These are phyloP conservation scores for Thielaviopsis euricoi DNA, from an alignment of 2,329 filamentous ascomycete genomes.

Conservation along the genomic window DNA sequence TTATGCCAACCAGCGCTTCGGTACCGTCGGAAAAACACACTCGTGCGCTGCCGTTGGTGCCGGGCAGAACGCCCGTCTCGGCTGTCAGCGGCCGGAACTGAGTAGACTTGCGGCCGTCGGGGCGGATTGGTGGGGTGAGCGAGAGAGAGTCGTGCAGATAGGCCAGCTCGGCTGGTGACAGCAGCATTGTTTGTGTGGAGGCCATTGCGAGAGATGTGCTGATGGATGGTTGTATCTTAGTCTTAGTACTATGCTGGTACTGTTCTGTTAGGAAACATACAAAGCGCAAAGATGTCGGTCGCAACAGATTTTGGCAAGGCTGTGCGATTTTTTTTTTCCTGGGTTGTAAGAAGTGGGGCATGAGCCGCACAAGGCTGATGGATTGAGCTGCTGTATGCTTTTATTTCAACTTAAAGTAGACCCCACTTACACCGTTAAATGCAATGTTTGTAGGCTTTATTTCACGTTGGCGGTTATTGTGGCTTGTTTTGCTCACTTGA, in stretches of 20 bases:
- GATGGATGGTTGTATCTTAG: neutral
- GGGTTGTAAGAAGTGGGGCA: constrained; percentile 4
- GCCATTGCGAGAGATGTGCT: constrained; percentile 32
- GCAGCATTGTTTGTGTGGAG: constrained; percentile 47
- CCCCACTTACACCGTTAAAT: no score
- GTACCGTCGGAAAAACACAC: constrained; percentile 92
- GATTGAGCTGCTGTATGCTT: neutral
- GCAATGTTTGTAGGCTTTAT: no score
- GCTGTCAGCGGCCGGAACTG: constrained; percentile 86
- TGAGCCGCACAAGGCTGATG: constrained; percentile 2
- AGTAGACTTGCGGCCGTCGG: constrained; percentile 64
- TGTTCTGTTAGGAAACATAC: neutral
- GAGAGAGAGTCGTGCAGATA: constrained; percentile 83
- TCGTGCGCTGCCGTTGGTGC: constrained; percentile 80
- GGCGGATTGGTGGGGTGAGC: constrained; percentile 68
- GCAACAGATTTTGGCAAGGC: neutral
- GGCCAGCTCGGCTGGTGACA: constrained; percentile 90
- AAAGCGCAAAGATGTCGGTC: neutral
- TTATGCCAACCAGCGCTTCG: constrained; percentile 89
- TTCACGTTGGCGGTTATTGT: no score
- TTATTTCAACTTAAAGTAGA: no score
- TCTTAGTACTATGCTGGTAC: no score
- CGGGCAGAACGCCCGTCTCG: constrained; percentile 77
- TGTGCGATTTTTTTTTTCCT: constrained; percentile 8
- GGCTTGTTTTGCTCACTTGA: no score